These are phyloP conservation scores for Syzygium grande DNA, from an alignment of 345 rosid genomes.

Conservation along the genomic window DNA sequence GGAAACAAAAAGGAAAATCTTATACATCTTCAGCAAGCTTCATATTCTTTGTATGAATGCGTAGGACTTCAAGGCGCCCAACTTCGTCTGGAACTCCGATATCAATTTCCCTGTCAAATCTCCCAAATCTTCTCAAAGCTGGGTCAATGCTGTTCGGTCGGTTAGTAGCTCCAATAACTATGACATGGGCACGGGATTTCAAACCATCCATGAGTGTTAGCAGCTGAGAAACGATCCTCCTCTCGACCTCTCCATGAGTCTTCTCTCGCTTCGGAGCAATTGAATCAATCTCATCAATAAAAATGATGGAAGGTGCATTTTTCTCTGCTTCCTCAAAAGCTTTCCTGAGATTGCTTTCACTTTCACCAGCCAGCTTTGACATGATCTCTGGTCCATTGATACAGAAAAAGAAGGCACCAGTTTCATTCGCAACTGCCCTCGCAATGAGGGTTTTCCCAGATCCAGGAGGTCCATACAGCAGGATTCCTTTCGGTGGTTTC, in stretches of 20 bases:
- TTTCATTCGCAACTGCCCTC: conserved; percentile 93
- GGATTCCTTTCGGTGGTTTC: conserved; percentile 92
- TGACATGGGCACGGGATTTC: conserved; percentile 86
- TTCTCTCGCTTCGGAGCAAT: conserved; percentile 97
- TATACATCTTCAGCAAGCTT: conserved; percentile 84
- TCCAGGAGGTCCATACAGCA: conserved; percentile 84
- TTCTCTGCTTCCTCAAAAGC: conserved; percentile 98
- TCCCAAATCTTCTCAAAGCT: conserved; percentile 88
- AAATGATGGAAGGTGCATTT: conserved; percentile 91
- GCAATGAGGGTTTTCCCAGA: conserved; percentile 92
- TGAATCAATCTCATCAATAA: conserved; percentile 90
- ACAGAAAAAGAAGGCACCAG: conserved; percentile 95
- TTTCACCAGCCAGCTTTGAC: conserved; percentile 97
- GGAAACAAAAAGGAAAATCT: background rate
- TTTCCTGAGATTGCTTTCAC: conserved; percentile 94
- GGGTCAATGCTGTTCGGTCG: conserved; percentile 97
- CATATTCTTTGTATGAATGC: conserved; percentile 97
- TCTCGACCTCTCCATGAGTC: conserved; percentile 95
- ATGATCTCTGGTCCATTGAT: conserved; percentile 95
- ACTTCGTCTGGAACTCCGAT: conserved; percentile 96
- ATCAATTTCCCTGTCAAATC: conserved; percentile 92
- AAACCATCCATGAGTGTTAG: conserved; percentile 95
- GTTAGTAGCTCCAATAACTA: conserved; percentile 95
- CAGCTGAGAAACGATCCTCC: conserved; percentile 94
- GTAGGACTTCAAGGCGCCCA: conserved; percentile 96